phyloP scores from a whole-genome alignment of 164 flowering plant species.

The Paratinospora sagittata region DNA sequence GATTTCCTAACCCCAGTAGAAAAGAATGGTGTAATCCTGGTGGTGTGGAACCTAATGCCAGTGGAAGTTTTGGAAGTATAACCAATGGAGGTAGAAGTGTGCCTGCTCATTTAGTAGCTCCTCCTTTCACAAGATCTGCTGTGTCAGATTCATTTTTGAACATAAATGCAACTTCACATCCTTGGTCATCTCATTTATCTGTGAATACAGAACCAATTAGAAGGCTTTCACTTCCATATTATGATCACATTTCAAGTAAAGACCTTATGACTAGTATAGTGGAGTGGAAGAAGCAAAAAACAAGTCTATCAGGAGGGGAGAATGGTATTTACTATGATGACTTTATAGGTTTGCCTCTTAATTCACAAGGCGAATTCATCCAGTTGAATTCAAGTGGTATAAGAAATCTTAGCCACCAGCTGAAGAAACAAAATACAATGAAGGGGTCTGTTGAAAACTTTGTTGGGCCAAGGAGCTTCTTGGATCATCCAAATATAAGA shows the following conservation, averaged over 20 bases:
- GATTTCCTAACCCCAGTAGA: slow-evolving; percentile 8
- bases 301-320: slow-evolving; percentile 16
- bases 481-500: slow-evolving; percentile 13
- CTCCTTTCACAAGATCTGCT: slow-evolving; percentile 18
- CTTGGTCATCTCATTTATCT: slow-evolving; percentile 19
- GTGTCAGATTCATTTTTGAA: slow-evolving; percentile 14
- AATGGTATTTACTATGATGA: slow-evolving; percentile 18
- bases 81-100: slow-evolving; percentile 13
- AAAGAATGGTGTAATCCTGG: slow-evolving; percentile 12
- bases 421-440: slow-evolving; percentile 14
- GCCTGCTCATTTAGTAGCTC: slow-evolving; percentile 19
- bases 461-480: slow-evolving; percentile 7
- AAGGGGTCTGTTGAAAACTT: slow-evolving; percentile 16
- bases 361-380: slow-evolving; percentile 61
- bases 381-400: slow-evolving; percentile 29
- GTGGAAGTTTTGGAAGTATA: slow-evolving; percentile 14
- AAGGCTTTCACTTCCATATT: slow-evolving; percentile 17
- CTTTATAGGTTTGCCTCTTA: slow-evolving; percentile 57
- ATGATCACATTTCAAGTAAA: slow-evolving; percentile 20
- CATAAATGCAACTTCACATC: slow-evolving; percentile 16
- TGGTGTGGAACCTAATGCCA: slow-evolving; percentile 13
- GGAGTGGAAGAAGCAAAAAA: slow-evolving; percentile 25
- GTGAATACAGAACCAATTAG: slow-evolving; percentile 16
- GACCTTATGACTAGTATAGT: slow-evolving; percentile 19
- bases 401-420: slow-evolving; percentile 23